Base-by-base conservation (phyloP, 768 basidiomycete genomes). In the Hirschioporus abietinus region DNA sequence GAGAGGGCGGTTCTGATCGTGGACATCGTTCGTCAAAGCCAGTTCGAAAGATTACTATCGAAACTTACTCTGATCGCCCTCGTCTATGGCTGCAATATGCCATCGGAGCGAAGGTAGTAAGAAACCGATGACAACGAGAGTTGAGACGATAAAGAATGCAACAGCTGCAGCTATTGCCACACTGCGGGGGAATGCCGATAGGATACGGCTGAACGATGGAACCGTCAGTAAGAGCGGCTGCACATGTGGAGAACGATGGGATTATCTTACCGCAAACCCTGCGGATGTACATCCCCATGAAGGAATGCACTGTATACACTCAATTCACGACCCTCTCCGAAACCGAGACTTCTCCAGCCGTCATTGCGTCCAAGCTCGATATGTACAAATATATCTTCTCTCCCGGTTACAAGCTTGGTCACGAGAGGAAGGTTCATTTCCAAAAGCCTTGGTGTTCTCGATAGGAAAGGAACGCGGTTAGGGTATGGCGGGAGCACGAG, bases 291-390 rank as follows among this genome's bases (percentile, higher is more conserved):
- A 23, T 78, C 76, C 9, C 92, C 92, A 65, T 78, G 81, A 58
- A 95, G 70, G 42, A 80, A 82, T 24, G 91, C 89, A 24, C 84
- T 80, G 34, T 83, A 72, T 9, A 95, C 85, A 68, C 84, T 89
- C 3, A 95, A 71, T 74, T 95, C 93, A 64, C 88, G 86, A 18
- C 86, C 90, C 76, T 88, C 79, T 1, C 91, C 92, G 17, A 74
- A 78, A 7, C 91, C 91, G 24, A 94, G 62, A 30, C 78, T 83
- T 74, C 76, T 87, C 93, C 93, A 95, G 35, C 79, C 78, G 73
- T 95, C 93, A 15, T 76, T 80, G 58, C 93, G 86, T 4, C 93
- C 93, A 58, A 95, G 73, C 71, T 90, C 84, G n/a, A 94, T 79
- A 63, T 75, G 77, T n/a, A 89, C 92, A 62, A 78, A 71, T 17